phyloP scores from a whole-genome alignment of 257 asterid genomes.

The Mentha longifolia region DNA sequence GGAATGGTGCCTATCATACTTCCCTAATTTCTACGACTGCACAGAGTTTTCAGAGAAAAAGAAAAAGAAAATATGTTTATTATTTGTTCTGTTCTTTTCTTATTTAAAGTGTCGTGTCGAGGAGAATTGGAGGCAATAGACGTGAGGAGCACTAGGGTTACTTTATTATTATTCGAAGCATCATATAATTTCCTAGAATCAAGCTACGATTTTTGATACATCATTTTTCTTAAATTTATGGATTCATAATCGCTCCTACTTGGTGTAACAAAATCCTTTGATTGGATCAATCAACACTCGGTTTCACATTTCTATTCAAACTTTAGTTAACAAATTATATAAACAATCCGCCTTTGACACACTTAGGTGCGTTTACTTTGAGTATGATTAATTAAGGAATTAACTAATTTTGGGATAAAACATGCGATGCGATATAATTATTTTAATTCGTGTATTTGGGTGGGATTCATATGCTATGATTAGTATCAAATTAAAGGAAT shows the following conservation, averaged over 20 bases:
- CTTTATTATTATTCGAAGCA: neutral
- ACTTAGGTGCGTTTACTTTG: no score
- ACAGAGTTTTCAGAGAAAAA: neutral
- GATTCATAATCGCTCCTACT: neutral
- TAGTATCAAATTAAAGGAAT: no score
- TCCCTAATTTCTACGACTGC: neutral
- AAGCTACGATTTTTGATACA: neutral
- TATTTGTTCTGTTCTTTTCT: no score
- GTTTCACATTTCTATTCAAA: neutral
- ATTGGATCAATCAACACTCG: neutral
- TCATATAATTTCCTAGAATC: neutral
- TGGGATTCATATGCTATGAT: no score
- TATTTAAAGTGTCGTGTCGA: neutral
- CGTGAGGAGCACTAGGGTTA: neutral
- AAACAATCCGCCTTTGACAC: no score
- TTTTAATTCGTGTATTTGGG: no score
- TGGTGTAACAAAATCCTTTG: neutral
- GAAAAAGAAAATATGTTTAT: no score
- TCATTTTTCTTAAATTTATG: neutral
- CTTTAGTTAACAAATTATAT: no score
- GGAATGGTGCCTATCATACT: neutral
- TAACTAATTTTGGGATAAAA: no score
- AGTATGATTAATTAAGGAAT: no score
- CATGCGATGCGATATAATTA: no score
- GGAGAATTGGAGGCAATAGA: neutral